These are phyloP conservation scores for Thraustotheca clavata DNA, from an alignment of 352 stramenopile species.

Conservation along the genomic window DNA sequence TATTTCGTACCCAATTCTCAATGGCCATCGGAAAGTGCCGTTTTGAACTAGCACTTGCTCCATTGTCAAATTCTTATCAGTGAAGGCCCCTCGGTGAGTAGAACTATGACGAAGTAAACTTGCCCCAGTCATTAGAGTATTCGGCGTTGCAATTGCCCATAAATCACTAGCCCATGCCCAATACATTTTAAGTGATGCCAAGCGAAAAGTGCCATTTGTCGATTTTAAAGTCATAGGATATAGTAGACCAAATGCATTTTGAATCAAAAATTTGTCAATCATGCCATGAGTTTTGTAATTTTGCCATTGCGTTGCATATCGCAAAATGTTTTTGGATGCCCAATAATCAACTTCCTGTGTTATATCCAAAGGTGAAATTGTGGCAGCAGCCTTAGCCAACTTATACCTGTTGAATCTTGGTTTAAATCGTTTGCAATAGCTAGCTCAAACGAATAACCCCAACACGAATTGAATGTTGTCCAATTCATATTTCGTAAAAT, in stretches of 20 bases:
- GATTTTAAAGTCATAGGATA: not conserved
- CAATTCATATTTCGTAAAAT: constrained; percentile 2
- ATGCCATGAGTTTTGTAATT: constrained; percentile 9
- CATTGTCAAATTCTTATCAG: not conserved
- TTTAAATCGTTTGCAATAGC: not conserved
- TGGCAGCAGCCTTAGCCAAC: not conserved
- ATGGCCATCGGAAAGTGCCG: not conserved
- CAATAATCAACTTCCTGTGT: not conserved
- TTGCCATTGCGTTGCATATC: not conserved
- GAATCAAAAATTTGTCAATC: not conserved
- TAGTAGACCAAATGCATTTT: constrained; percentile 2
- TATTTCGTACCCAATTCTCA: not conserved
- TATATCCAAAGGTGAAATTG: not conserved
- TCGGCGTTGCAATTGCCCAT: not conserved
- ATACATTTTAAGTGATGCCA: not conserved
- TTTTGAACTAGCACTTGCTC: not conserved
- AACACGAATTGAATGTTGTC: not conserved
- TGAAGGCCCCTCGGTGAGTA: constrained; percentile 4
- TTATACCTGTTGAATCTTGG: not conserved
- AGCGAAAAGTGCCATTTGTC: not conserved
- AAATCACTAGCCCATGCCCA: not conserved
- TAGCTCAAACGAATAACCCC: not conserved
- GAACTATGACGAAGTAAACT: not conserved
- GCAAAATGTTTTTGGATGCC: not conserved
- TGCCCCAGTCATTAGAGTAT: not conserved